Evolutionary conservation across 2,329 filamentous ascomycete genomes (phyloP), one percentile per base, ranked within the genome.

Genomic region (Stagonosporopsis chrysanthemi): DNA sequence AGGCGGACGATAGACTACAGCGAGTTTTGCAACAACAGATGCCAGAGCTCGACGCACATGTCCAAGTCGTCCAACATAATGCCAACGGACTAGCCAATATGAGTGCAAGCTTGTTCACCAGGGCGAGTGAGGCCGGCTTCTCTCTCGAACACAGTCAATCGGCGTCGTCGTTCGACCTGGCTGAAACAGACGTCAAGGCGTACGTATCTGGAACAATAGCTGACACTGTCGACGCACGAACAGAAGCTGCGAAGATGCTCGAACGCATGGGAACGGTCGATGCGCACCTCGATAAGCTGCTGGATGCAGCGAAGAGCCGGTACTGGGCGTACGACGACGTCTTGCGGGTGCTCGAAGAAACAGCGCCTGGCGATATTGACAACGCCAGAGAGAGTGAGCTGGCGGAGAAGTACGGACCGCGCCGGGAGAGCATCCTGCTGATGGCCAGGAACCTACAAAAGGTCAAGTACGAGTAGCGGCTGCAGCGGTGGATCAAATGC

Each of bases 241-340:
- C 12, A 14, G 48, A 59, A 17, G 40, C 24, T 19, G 48, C 47
- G 15, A 46, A 44, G 44, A 51, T 33, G 58, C 56, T 52, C 28
- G 38, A 23, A 15, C 38, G 45, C 40, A 53, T 24, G 23, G 40
- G 57, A n/a, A 31, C 39, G 23, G 26, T 55, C n/a, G 58, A 63
- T 17, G 40, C 9, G 9, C 33, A 47, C 22, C 48, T 68, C n/a
- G 43, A 53, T 4, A 48, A 19, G 7, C 35, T 62, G 35, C n/a
- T 58, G 28, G 51, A 49, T 23, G 56, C 56, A 22, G 59, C 57
- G 14, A 55, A 31, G 19, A 19, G 29, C 19, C 49, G 49, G 19
- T 63, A 53, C 19, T 49, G 44, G 6, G 60, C 56, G 39, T 57
- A 53, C n/a, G 52, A 61, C 11, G 48, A 14, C 11, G 33, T 55